phyloP scores from a whole-genome alignment of 768 basidiomycete genomes.

The Coprinopsis cinerea region DNA sequence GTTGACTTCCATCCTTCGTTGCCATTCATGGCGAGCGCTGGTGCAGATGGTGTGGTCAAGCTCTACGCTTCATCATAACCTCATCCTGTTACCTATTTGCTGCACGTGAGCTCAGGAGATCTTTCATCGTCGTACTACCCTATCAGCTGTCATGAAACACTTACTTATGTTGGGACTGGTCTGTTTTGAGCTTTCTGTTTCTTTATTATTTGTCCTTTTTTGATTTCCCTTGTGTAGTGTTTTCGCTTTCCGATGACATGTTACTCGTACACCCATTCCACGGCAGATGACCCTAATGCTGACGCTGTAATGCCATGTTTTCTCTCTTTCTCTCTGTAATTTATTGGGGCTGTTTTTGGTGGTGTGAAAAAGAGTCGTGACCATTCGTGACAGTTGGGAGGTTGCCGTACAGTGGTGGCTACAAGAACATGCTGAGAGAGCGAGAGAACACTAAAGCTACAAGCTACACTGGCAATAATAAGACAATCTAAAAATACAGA shows the following conservation, averaged over 20 bases:
- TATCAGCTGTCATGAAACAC: conserved; percentile 30
- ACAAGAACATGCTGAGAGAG: conserved; percentile 9
- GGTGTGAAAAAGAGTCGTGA: background rate
- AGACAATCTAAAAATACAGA: too few species aligned
- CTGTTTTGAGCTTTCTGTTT: conserved; percentile 15
- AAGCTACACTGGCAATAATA: background rate
- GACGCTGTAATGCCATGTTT: conserved; percentile 8
- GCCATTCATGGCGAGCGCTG: conserved; percentile 87
- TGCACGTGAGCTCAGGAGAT: too few species aligned
- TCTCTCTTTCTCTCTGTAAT: background rate
- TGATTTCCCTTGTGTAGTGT: conserved; percentile 21
- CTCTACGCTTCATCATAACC: conserved; percentile 80
- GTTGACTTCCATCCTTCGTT: conserved; percentile 80
- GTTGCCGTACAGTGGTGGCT: background rate
- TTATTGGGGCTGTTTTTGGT: background rate
- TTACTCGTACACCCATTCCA: conserved; percentile 15
- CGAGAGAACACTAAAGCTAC: background rate
- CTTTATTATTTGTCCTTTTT: conserved; percentile 22
- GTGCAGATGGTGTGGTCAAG: conserved; percentile 93
- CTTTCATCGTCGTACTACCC: conserved; percentile 15
- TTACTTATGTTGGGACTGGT: conserved; percentile 30
- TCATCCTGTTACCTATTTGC: conserved; percentile 13
- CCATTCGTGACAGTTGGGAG: background rate
- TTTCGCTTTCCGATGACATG: conserved; percentile 21
- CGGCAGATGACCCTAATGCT: conserved; percentile 12